These are phyloP conservation scores for Biscutella laevigata DNA, from an alignment of 441 rosid species.

Conservation along the genomic window DNA sequence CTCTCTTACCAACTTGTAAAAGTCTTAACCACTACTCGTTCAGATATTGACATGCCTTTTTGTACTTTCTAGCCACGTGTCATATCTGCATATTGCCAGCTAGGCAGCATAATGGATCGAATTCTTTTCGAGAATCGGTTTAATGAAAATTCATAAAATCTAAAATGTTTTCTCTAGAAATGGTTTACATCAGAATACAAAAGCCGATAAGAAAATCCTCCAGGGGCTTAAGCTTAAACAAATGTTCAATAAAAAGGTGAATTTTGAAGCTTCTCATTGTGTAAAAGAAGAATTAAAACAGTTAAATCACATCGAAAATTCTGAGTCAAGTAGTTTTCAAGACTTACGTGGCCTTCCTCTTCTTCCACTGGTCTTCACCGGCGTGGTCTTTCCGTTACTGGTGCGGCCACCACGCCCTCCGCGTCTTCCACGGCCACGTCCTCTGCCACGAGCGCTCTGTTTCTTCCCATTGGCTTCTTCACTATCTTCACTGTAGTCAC, in stretches of 20 bases:
- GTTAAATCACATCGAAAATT: slow-evolving; percentile 32
- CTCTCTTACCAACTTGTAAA: slow-evolving; percentile 17
- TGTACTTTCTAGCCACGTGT: neutral
- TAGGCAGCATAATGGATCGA: slow-evolving; percentile 9
- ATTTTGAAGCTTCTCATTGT: slow-evolving; percentile 26
- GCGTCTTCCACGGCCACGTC: slow-evolving; percentile 41
- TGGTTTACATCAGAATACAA: slow-evolving; percentile 25
- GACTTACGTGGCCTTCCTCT: slow-evolving; percentile 77
- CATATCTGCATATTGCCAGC: neutral
- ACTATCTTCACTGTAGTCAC: slow-evolving; percentile 32
- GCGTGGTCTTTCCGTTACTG: slow-evolving; percentile 27
- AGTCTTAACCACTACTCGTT: slow-evolving; percentile 27
- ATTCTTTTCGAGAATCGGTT: no score
- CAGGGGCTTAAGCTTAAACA: slow-evolving; percentile 10
- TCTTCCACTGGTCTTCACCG: slow-evolving; percentile 43
- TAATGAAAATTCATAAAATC: no score
- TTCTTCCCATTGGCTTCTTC: slow-evolving; percentile 42
- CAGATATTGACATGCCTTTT: slow-evolving; percentile 10
- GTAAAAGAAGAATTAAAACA: slow-evolving; percentile 5
- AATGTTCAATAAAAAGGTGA: slow-evolving; percentile 1
- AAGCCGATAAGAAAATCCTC: slow-evolving; percentile 10
- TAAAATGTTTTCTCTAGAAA: slow-evolving; percentile 10
- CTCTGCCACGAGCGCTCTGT: slow-evolving; percentile 39
- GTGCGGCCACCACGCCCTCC: slow-evolving; percentile 36
- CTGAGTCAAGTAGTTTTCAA: slow-evolving; percentile 12